Evolutionary conservation across 805 yeast genomes (phyloP).

Genomic region (Kazachstania viticola): DNA sequence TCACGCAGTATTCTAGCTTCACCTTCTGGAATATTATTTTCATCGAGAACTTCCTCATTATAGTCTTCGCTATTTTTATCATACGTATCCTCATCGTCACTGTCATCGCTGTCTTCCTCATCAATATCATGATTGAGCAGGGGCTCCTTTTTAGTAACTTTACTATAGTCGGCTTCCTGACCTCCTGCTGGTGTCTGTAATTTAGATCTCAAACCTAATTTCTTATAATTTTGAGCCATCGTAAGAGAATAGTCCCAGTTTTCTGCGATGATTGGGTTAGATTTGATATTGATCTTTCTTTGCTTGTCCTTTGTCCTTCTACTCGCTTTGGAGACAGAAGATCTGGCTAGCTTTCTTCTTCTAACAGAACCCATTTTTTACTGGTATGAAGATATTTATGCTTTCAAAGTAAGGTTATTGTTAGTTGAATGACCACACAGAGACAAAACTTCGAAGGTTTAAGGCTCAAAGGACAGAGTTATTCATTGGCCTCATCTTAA

Average conservation of each 20-base stretch:
- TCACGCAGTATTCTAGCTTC: conserved; percentile 70
- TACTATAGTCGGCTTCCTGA: conserved; percentile 43
- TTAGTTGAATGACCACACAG: no score
- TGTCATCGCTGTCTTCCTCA: conserved; percentile 9
- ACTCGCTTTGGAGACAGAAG: conserved; percentile 58
- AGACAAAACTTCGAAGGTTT: no score
- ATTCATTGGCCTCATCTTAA: no score
- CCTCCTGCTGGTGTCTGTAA: conserved; percentile 73
- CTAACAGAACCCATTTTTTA: conserved; percentile 57
- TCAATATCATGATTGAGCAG: conserved; percentile 16
- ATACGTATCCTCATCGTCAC: conserved; percentile 31
- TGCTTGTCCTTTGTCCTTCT: conserved; percentile 61
- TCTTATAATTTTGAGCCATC: conserved; percentile 74
- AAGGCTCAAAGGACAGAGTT: no score
- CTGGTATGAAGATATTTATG: neutral
- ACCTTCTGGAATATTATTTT: conserved; percentile 56
- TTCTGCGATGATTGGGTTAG: conserved; percentile 75
- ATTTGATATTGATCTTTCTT: conserved; percentile 49
- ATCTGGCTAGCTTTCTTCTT: conserved; percentile 71
- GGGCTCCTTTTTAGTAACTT: conserved; percentile 28
- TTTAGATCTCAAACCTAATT: conserved; percentile 61
- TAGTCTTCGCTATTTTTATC: conserved; percentile 9
- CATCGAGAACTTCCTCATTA: conserved; percentile 24
- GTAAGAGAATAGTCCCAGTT: conserved; percentile 85
- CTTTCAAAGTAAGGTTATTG: no score